Conservation (phyloP, 768 basidiomycete species). For the Boletus insuetus region DNA sequence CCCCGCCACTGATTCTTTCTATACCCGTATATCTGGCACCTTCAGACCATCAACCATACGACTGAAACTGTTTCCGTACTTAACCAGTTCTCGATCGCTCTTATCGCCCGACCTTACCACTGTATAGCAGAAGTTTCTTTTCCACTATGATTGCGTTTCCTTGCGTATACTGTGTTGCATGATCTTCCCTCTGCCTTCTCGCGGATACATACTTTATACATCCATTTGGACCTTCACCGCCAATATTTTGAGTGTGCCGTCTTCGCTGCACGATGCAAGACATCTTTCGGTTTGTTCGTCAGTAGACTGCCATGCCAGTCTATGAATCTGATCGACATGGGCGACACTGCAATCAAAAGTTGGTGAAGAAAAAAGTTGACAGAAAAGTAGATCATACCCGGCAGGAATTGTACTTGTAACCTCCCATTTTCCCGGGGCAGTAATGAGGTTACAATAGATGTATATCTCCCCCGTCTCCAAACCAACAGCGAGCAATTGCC, state of each 20-base stretch:
- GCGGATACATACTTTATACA: slow-evolving; percentile 42
- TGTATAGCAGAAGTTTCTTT: slow-evolving; percentile 60
- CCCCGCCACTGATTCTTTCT: slow-evolving; percentile 39
- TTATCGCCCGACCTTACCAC: slow-evolving; percentile 47
- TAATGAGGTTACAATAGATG: slow-evolving; percentile 47
- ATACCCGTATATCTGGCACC: slow-evolving; percentile 71
- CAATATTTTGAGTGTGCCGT: slow-evolving; percentile 83
- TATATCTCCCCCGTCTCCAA: slow-evolving; percentile 78
- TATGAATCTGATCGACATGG: slow-evolving; percentile 78
- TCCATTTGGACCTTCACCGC: slow-evolving; percentile 58
- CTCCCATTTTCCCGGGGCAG: slow-evolving; percentile 43
- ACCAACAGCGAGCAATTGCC: slow-evolving; percentile 74
- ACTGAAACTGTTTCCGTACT: slow-evolving; percentile 66
- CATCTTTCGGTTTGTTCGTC: slow-evolving; percentile 34
- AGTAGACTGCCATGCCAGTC: slow-evolving; percentile 73
- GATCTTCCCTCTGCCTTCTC: slow-evolving; percentile 17
- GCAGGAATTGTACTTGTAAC: slow-evolving; percentile 44
- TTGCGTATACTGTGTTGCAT: slow-evolving; percentile 28
- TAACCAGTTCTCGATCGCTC: slow-evolving; percentile 28
- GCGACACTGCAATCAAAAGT: slow-evolving; percentile 46
- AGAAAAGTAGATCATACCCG: slow-evolving; percentile 40
- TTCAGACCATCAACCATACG: slow-evolving; percentile 25
- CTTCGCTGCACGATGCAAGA: slow-evolving; percentile 89
- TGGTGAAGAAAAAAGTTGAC: not conserved
- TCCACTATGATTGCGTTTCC: slow-evolving; percentile 15